These are phyloP conservation scores for Trichothecium roseum DNA, from an alignment of 2,329 filamentous ascomycete genomes.

Conservation along the genomic window DNA sequence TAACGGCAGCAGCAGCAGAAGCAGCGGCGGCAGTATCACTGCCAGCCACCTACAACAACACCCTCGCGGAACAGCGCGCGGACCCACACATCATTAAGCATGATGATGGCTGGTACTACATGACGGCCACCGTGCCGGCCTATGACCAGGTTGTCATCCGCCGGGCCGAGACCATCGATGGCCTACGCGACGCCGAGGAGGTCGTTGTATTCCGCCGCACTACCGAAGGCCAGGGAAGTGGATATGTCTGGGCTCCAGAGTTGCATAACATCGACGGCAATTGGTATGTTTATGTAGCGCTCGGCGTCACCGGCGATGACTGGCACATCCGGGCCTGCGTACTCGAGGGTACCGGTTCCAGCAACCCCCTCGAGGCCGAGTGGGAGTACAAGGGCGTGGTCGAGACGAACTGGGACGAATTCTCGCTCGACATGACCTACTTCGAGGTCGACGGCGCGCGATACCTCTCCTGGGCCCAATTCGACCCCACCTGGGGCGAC, in stretches of 20 bases:
- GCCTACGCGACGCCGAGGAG: slow-evolving; percentile 1
- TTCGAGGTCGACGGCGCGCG: slow-evolving; percentile 16
- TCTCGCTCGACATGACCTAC: slow-evolving; percentile 17
- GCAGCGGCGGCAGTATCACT: slow-evolving; percentile 6
- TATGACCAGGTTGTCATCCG: slow-evolving; percentile 6
- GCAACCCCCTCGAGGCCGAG: slow-evolving; percentile 14
- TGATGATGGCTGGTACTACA: slow-evolving; percentile 11
- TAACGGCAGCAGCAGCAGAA: too few species aligned
- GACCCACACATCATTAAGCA: slow-evolving; percentile 19
- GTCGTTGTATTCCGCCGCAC: background rate
- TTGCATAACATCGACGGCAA: slow-evolving; percentile 36
- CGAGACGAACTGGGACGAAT: slow-evolving; percentile 18
- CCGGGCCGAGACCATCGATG: slow-evolving; percentile 3
- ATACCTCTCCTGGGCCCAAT: slow-evolving; percentile 19
- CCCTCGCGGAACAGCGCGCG: slow-evolving; percentile 16
- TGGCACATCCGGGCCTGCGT: slow-evolving; percentile 15
- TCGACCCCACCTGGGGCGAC: slow-evolving; percentile 14
- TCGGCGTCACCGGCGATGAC: slow-evolving; percentile 9
- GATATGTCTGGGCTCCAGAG: slow-evolving; percentile 41
- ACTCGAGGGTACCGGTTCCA: slow-evolving; percentile 16
- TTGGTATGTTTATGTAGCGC: slow-evolving; percentile 43
- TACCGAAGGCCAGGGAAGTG: slow-evolving; percentile 1
- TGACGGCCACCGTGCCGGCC: slow-evolving; percentile 9
- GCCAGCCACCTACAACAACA: slow-evolving; percentile 15
- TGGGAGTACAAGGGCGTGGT: slow-evolving; percentile 18